phyloP scores from a whole-genome alignment of 2,329 filamentous ascomycete species.

The Aspergillus oerlinghausenensis region DNA sequence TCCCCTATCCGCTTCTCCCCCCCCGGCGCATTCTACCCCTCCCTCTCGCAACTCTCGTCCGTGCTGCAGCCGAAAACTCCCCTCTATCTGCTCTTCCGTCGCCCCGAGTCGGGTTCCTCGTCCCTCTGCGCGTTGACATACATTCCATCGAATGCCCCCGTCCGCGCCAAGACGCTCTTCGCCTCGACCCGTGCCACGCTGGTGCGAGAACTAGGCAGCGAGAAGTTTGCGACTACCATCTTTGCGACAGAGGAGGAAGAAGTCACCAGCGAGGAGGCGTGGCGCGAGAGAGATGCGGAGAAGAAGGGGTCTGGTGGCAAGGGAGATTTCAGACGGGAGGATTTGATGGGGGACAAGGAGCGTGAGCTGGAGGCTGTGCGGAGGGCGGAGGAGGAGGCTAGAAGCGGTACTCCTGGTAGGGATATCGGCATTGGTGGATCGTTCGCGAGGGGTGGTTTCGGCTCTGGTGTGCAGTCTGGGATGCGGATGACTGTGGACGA shows the following conservation, averaged over 20 bases:
- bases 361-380: constrained; percentile 53
- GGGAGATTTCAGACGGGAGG: constrained; percentile 34
- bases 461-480: constrained; percentile 29
- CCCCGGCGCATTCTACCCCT: constrained; percentile 46
- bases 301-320: constrained; percentile 26
- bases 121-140: constrained; percentile 55
- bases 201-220: constrained; percentile 55
- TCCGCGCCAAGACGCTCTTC: constrained; percentile 63
- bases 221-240: constrained; percentile 55
- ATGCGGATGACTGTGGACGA: constrained; percentile 49
- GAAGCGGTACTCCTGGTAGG: constrained; percentile 48
- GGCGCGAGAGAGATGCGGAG: constrained; percentile 49
- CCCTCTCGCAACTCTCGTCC: constrained; percentile 46
- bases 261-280: constrained; percentile 50
- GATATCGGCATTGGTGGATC: constrained; percentile 45
- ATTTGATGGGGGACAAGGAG: constrained; percentile 60
- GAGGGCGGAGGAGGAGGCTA: constrained; percentile 55
- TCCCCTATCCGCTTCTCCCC: constrained; percentile 37
- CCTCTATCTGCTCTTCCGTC: constrained; percentile 58
- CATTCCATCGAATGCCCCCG: constrained; percentile 58
- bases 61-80: constrained; percentile 53
- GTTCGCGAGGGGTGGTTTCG: constrained; percentile 18
- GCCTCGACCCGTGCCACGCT: constrained; percentile 60
- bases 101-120: constrained; percentile 27
- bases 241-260: constrained; percentile 59